Base-by-base conservation (phyloP, 306 rosid genomes). In the Vicia villosa region DNA sequence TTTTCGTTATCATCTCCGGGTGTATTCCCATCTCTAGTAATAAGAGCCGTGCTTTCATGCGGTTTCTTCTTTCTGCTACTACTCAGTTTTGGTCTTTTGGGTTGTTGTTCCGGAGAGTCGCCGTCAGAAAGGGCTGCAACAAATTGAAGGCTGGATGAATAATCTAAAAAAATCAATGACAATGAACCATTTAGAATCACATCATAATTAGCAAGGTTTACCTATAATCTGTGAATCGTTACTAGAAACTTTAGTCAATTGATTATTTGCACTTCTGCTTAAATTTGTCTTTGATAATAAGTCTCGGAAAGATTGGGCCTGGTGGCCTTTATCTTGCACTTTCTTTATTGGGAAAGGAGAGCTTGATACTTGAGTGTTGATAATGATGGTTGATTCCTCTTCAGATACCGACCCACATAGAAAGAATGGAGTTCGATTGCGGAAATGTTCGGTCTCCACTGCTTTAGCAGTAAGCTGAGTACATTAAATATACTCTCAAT, bases 391-490 rank as follows among this genome's bases (percentile, higher is more conserved):
- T 15, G 97, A 84, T 46, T 82, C 83, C 68, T 91, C 96, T 65
- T 83, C 88, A 10, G 83, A 77, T 22, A 85, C 6, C 38, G 90
- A 94, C 10, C 91, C 94, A 30, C 97, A 94, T 40, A 87, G 72
- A 73, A 84, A 86, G 75, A 76, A 88, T 16, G 91, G 92, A 55
- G 64, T 55, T 34, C 89, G 82, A 70, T 74, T 36, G 22, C 79
- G 80, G 20, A 62, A 10, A 57, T 74, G 42, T 46, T 77, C 95
- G 26, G 76, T 70, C 73, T 87, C 97, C 69, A 89, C 91, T 83
- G 77, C 79, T 75, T 80, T 91, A 24, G 84, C 38, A 3, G 92
- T 88, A 58, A 94, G 95, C 97, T 94, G 87, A 66, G 32, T 59
- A 71, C 71, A 75, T 42, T 9, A 59, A 72, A 66, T 67, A 68